These are phyloP conservation scores for Rhododendron vialii DNA, from an alignment of 148 eudicot genomes.

Conservation along the genomic window DNA sequence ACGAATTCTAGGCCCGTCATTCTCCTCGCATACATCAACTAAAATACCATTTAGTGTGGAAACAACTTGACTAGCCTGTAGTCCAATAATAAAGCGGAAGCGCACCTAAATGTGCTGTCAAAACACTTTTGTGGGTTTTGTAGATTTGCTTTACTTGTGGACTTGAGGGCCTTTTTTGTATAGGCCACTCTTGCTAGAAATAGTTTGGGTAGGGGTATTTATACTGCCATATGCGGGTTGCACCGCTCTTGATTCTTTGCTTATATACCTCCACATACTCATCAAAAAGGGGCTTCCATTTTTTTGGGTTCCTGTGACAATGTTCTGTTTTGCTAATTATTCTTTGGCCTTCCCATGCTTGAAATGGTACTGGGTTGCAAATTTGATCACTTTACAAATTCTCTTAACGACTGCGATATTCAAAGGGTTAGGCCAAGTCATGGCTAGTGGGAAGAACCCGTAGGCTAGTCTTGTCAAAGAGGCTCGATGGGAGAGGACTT, in stretches of 20 bases:
- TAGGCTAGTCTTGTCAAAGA: neutral
- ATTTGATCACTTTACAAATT: neutral
- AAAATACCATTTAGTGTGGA: neutral
- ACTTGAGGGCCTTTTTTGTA: neutral
- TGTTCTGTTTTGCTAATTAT: neutral
- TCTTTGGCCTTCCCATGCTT: constrained; percentile 6
- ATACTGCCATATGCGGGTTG: neutral
- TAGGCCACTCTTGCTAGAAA: neutral
- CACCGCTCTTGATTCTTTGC: neutral
- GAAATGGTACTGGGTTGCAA: neutral
- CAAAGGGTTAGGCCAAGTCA: neutral
- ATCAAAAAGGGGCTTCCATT: neutral
- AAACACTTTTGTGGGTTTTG: neutral
- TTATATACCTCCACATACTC: neutral
- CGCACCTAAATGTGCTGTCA: neutral
- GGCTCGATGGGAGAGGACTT: neutral
- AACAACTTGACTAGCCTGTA: neutral
- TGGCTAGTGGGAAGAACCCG: constrained; percentile 1
- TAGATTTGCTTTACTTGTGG: neutral
- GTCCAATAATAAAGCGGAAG: neutral
- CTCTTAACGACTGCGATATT: neutral
- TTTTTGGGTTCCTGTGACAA: neutral
- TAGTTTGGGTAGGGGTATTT: neutral
- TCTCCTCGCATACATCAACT: neutral
- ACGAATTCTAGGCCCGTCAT: neutral